Evolutionary conservation across 116 monocot genomes (phyloP), one percentile per base, ranked within the genome.

Genomic region (Posidonia oceanica): DNA sequence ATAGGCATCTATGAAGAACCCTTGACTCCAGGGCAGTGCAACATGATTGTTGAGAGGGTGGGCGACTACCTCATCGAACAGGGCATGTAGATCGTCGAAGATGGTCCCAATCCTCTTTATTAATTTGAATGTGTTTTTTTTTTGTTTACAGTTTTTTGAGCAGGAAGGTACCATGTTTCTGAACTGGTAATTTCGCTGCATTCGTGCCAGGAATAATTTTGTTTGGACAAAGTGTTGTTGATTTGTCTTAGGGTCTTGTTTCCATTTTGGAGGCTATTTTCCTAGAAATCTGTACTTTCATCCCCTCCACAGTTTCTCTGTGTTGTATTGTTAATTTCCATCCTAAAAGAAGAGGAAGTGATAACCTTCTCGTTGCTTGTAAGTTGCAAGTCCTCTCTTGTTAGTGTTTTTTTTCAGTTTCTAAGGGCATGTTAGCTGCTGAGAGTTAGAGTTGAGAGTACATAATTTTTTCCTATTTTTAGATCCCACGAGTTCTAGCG

Each of bases 61-160:
- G 80, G 80, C 59, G 80, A 80, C 71, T 80, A 80, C 71, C 80
- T 80, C 57, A 55, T 75, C 36, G 80, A 80, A 7, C 80, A 80
- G 59, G 75, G 75, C 64, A n/a, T 70, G 38, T 79, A 79, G 74
- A 59, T 71, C 15, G 16, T 15, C 15, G 14, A 52, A 13, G 39
- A 14, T 23, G 14, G 20, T 1, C 39, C 42, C 68, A 52, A 7
- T 41, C 40, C 65, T 65, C 39, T 39, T 64, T 65, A 15, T 65
- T 65, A 10, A 5, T 4, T 3, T n/a, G 39, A 41, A 3, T 11
- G 14, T 10, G 3, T 39, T 65, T 18, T 65, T 65, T 40, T n/a
- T 10, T 42, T 36, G 13, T 18, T 36, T 39, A 14, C 39, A 17
- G 3, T 17, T 65, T 41, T 39, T n/a, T n/a, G 6, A 39, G 65